phyloP scores from a whole-genome alignment of 176 grass and related monocot species.

The Urochloa ruziziensis region DNA sequence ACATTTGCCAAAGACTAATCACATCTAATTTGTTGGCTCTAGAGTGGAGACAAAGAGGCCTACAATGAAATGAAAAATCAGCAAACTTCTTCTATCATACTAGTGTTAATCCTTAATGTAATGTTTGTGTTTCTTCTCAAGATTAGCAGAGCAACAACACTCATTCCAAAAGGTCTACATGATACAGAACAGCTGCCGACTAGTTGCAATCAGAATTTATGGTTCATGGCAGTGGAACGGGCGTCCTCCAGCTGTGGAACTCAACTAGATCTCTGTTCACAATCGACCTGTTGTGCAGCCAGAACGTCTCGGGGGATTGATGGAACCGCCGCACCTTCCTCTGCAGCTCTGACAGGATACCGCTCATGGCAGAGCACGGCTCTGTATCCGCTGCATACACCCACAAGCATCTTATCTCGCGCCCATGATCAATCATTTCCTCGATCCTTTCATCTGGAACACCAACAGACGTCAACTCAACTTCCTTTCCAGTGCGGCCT shows the following conservation, averaged over 20 bases:
- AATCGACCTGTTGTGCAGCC: slow-evolving; percentile 80
- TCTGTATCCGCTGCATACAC: slow-evolving; percentile 68
- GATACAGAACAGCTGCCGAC: neutral
- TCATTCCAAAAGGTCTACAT: neutral
- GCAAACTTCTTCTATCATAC: neutral
- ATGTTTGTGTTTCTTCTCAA: neutral
- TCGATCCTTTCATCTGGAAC: slow-evolving; percentile 73
- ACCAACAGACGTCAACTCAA: neutral
- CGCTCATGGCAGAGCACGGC: slow-evolving; percentile 77
- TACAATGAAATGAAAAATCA: neutral
- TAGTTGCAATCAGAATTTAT: neutral
- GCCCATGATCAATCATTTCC: slow-evolving; percentile 65
- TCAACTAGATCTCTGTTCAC: slow-evolving; percentile 78
- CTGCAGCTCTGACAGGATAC: slow-evolving; percentile 81
- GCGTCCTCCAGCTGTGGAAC: slow-evolving; percentile 72
- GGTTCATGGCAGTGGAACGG: slow-evolving; percentile 64
- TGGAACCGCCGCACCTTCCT: slow-evolving; percentile 82
- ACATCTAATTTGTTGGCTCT: neutral
- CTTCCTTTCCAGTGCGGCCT: neutral
- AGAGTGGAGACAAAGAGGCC: neutral
- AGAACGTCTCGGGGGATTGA: slow-evolving; percentile 81
- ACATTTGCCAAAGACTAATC: neutral
- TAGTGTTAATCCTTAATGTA: neutral
- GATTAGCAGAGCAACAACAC: neutral
- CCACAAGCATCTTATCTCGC: slow-evolving; percentile 73